phyloP scores from a whole-genome alignment of 768 basidiomycete species.

The Phylloporus arenicola region DNA sequence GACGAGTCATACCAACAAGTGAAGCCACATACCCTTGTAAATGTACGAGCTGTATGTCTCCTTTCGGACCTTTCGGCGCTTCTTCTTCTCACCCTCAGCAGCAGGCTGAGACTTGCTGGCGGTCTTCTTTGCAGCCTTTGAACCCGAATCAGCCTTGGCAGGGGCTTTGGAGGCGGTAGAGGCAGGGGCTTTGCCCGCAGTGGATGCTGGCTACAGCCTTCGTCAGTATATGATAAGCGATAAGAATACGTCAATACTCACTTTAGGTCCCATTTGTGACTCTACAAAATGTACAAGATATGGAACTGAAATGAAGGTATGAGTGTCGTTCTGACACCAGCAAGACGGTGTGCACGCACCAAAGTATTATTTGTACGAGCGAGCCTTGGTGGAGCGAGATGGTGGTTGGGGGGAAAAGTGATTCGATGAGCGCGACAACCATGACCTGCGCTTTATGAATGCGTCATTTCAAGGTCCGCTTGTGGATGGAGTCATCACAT shows the following conservation, averaged over 20 bases:
- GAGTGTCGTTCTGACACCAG: conserved; percentile 9
- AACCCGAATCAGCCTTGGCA: too few relatives aligned
- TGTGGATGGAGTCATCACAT: conserved; percentile 24
- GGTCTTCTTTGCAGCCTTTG: conserved; percentile 47
- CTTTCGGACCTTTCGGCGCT: conserved; percentile 73
- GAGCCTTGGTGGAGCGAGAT: conserved; percentile 13
- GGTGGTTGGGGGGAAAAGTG: conserved; percentile 30
- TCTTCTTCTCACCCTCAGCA: conserved; percentile 70
- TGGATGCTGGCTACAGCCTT: conserved; percentile 36
- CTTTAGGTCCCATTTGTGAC: conserved; percentile 36
- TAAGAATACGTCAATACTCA: conserved; percentile 11
- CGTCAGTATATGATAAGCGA: conserved; percentile 11
- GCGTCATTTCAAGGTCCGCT: conserved; percentile 34
- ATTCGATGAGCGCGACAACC: conserved; percentile 21
- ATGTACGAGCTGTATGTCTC: conserved; percentile 85
- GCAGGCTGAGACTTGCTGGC: conserved; percentile 49
- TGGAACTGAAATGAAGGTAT: conserved; percentile 19
- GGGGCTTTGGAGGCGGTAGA: too few relatives aligned
- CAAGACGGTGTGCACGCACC: conserved; percentile 15
- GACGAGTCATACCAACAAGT: background rate
- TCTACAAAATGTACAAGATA: conserved; percentile 31
- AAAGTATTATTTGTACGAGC: conserved; percentile 16
- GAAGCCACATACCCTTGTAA: conserved; percentile 56
- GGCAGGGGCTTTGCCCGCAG: conserved; percentile 35
- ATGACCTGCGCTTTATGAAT: conserved; percentile 31